phyloP scores from a whole-genome alignment of 176 grass and related monocot species.

The Pontederia paniculata region DNA sequence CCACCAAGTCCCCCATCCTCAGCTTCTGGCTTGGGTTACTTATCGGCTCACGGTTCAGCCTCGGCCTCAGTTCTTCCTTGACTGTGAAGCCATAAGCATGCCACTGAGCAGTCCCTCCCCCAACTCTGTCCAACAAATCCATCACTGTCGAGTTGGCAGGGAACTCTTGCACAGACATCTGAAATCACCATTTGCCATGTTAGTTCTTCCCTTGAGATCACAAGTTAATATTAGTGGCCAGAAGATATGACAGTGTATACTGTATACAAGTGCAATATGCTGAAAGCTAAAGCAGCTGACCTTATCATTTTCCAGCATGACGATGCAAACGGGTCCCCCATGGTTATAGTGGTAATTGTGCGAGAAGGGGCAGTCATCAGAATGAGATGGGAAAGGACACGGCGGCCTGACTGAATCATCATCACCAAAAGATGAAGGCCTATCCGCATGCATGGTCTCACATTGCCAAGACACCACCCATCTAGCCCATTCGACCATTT shows the following conservation, averaged over 20 bases:
- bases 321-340: conserved; percentile 64
- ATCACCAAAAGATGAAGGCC: conserved; percentile 2
- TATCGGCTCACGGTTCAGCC: conserved; percentile 29
- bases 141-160: conserved; percentile 29
- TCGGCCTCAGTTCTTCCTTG: conserved; percentile 23
- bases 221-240: conserved; percentile 1
- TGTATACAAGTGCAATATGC: not conserved
- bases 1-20: conserved; percentile 47
- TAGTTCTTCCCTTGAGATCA: conserved; percentile 2
- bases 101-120: not conserved
- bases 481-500: conserved; percentile 88
- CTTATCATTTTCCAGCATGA: conserved; percentile 75
- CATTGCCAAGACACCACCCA: conserved; percentile 86
- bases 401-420: conserved; percentile 27
- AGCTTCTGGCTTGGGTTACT: conserved; percentile 32
- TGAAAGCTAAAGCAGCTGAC: not conserved
- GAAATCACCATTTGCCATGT: conserved; percentile 10
- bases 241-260: not conserved
- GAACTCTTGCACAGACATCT: conserved; percentile 58
- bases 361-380: conserved; percentile 66
- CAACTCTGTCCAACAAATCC: conserved; percentile 33
- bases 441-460: conserved; percentile 41
- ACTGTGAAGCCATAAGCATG: conserved; percentile 6
- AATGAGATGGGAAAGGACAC: conserved; percentile 72
- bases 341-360: conserved; percentile 50